phyloP scores from a whole-genome alignment of 305 asterid genomes.

The Plantago lanceolata region DNA sequence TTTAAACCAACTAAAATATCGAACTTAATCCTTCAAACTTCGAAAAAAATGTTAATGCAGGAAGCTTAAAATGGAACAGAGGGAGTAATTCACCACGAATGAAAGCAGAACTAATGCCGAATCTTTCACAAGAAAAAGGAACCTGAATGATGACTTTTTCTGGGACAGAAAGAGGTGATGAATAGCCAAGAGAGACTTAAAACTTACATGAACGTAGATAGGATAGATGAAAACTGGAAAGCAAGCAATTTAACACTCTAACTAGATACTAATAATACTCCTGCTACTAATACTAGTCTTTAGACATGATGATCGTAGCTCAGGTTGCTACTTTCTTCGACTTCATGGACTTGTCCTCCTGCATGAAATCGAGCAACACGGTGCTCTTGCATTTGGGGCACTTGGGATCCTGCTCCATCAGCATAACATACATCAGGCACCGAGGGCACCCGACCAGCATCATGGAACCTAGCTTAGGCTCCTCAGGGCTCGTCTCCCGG shows the following conservation, averaged over 20 bases:
- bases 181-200: neutral
- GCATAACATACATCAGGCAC: slow-evolving; percentile 66
- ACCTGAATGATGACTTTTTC: neutral
- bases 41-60: no score
- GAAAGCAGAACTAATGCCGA: neutral
- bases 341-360: slow-evolving; percentile 29
- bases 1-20: no score
- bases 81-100: neutral
- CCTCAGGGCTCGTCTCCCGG: slow-evolving; percentile 42
- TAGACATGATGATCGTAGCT: neutral
- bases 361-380: slow-evolving; percentile 51
- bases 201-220: neutral
- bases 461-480: slow-evolving; percentile 35
- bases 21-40: neutral
- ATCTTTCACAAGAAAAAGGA: neutral
- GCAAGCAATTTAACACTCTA: neutral
- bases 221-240: neutral
- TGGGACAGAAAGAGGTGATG: neutral
- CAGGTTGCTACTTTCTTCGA: slow-evolving; percentile 22
- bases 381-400: slow-evolving; percentile 70
- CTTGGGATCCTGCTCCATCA: slow-evolving; percentile 42
- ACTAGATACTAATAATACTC: neutral
- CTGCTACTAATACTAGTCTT: neutral
- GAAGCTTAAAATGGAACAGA: no score
- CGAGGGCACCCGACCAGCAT: slow-evolving; percentile 64